Base-by-base conservation (phyloP, 2,329 filamentous ascomycete genomes). In the Diaporthe amygdali region DNA sequence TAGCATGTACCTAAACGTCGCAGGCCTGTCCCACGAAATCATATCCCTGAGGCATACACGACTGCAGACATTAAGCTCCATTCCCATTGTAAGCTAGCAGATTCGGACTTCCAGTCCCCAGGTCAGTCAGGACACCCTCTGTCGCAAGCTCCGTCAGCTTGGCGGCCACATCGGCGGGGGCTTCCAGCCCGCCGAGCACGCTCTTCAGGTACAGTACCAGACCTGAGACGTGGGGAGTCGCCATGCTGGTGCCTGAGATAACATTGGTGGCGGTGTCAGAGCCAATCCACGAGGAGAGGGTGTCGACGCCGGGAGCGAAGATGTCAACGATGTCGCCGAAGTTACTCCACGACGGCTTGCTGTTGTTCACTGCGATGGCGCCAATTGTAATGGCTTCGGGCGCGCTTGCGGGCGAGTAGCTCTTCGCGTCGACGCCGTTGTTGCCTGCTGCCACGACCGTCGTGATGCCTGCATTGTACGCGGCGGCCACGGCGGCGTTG, bases 211-310 rank as follows among this genome's bases (percentile, higher is more conserved):
- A 91, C n/a, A 88, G 83, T 14, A 86, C 88, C n/a, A 92, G 78
- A 15, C 90, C 90, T 30, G 88, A 83, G 67, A 92, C 83, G 76
- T 91, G 89, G 0, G 90, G 90, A 3, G 84, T 81, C 2, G 90
- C 88, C 89, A 91, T 91, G 44, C 86, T 89, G 7, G 90, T 92
- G 41, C 90, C 90, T 17, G 83, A 86, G 75, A 90, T 83, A 34
- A 77, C 83, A 59, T 80, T 80, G n/a, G 78, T 85, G 30, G 86
- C 83, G 17, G 49, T 32, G 32, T 61, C 25, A 25, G 71, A 70
- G n/a, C 80, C 79, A 68, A 82, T 83, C 80, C 82, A 87, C 0
- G 85, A 75, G 3, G 84, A 87, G 0, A 83, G 71, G 34, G 87
- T 76, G 20, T 70, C 73, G 5, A 81, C 78, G 5, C 85, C 85